These are phyloP conservation scores for Hypoxylon sp. DNA, from an alignment of 2,329 filamentous ascomycete genomes.

Conservation along the genomic window DNA sequence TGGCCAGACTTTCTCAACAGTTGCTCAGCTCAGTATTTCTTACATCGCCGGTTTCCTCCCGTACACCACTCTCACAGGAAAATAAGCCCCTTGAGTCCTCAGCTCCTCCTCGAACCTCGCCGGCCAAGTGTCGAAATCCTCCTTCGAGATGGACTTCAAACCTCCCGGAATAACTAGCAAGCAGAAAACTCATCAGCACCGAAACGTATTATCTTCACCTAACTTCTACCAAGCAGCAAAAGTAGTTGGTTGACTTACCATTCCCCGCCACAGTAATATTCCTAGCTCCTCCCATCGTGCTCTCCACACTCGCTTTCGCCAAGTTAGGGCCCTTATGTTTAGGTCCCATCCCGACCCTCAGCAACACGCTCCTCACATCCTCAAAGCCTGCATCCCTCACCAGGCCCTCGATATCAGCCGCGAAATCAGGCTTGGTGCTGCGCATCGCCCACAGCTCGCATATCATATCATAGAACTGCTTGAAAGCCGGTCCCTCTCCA, in stretches of 20 bases:
- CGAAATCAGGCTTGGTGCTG: slow-evolving; percentile 19
- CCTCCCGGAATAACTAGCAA: slow-evolving; percentile 28
- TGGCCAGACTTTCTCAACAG: too few relatives aligned
- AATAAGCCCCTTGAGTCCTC: slow-evolving; percentile 20
- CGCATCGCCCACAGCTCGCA: slow-evolving; percentile 24
- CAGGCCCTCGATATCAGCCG: slow-evolving; percentile 13
- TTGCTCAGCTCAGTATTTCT: not conserved
- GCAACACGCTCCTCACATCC: slow-evolving; percentile 25
- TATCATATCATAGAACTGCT: slow-evolving; percentile 27
- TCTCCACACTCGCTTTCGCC: slow-evolving; percentile 14
- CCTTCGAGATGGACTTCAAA: slow-evolving; percentile 24
- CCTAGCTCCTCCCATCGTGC: slow-evolving; percentile 18
- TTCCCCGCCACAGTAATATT: slow-evolving; percentile 26
- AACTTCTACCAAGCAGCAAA: not conserved
- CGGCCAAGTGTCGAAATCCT: slow-evolving; percentile 32
- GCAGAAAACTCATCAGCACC: not conserved
- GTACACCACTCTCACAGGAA: slow-evolving; percentile 24
- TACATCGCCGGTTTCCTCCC: slow-evolving; percentile 24
- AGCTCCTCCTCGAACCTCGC: slow-evolving; percentile 29
- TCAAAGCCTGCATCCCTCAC: slow-evolving; percentile 24
- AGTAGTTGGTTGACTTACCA: slow-evolving; percentile 10
- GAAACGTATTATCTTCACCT: not conserved
- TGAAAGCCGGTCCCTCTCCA: slow-evolving; percentile 7
- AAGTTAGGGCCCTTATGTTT: slow-evolving; percentile 7
- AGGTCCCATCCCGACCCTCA: slow-evolving; percentile 21